These are phyloP conservation scores for Eucalyptus marginata DNA, from an alignment of 345 rosid genomes.

Conservation along the genomic window DNA sequence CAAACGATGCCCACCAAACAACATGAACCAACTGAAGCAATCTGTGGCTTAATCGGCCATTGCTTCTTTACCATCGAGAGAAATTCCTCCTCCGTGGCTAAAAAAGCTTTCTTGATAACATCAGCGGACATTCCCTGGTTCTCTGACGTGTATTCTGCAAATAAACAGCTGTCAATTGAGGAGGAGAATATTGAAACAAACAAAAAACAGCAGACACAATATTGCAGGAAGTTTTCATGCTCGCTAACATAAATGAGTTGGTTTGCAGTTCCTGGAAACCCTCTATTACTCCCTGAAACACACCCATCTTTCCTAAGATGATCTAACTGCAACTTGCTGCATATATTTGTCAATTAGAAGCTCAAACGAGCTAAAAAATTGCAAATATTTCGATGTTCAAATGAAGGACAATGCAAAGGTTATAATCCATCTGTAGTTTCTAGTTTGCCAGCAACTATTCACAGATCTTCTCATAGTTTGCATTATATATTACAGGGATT, in stretches of 20 bases:
- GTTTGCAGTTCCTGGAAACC: background rate
- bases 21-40: slow-evolving; percentile 94
- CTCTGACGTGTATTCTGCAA: slow-evolving; percentile 83
- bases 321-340: background rate
- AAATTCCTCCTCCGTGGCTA: slow-evolving; percentile 88
- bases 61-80: slow-evolving; percentile 59
- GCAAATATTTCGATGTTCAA: background rate
- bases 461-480: background rate
- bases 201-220: background rate
- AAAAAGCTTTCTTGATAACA: slow-evolving; percentile 69
- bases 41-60: slow-evolving; percentile 65
- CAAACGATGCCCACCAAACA: slow-evolving; percentile 86
- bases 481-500: background rate
- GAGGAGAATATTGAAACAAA: background rate
- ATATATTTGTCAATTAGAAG: background rate
- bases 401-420: background rate
- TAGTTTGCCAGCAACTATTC: background rate
- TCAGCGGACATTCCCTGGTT: slow-evolving; percentile 75
- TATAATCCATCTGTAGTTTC: background rate
- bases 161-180: slow-evolving; percentile 5
- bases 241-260: background rate
- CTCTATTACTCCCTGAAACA: background rate
- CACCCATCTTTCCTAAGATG: background rate
- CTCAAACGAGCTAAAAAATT: background rate
- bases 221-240: background rate